Evolutionary conservation across 2,329 filamentous ascomycete genomes (phyloP).

Genomic region (Cladosporium sp.): DNA sequence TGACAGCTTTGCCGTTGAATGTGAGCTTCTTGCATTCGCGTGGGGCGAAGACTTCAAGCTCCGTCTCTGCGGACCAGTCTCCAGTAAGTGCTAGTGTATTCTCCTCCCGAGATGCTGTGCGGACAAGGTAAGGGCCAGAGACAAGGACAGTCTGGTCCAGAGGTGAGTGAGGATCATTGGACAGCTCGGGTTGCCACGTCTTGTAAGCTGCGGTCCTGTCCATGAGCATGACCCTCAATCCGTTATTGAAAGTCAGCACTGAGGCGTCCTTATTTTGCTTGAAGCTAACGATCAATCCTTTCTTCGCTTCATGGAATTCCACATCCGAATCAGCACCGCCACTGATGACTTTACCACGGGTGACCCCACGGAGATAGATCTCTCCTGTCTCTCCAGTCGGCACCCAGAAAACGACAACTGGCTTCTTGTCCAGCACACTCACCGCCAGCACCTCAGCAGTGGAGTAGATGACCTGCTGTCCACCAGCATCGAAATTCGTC

Average conservation of each 20-base stretch:
- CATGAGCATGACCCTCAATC: constrained; percentile 33
- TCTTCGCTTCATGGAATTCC: constrained; percentile 38
- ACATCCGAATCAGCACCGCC: constrained; percentile 40
- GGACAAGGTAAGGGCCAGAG: constrained; percentile 38
- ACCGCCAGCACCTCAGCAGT: constrained; percentile 52
- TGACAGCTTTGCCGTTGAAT: constrained; percentile 35
- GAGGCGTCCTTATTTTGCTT: constrained; percentile 29
- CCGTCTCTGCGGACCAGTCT: constrained; percentile 31
- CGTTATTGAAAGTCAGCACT: constrained; percentile 35
- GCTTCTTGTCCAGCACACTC: constrained; percentile 32
- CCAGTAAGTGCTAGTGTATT: constrained; percentile 31
- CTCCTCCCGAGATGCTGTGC: constrained; percentile 25
- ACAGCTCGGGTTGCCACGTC: constrained; percentile 37
- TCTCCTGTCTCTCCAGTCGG: constrained; percentile 37
- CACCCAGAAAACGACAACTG: constrained; percentile 37
- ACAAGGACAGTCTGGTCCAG: constrained; percentile 38
- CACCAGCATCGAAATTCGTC: constrained; percentile 54
- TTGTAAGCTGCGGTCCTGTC: constrained; percentile 35
- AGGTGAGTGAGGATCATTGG: constrained; percentile 35
- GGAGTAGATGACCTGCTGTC: constrained; percentile 49
- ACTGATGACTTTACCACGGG: constrained; percentile 35
- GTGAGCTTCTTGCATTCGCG: constrained; percentile 24
- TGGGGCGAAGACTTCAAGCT: constrained; percentile 36
- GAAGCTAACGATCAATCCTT: constrained; percentile 32
- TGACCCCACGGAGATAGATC: constrained; percentile 35